Base-by-base conservation (phyloP, 164 flowering plant genomes). In the Aristolochia contorta region DNA sequence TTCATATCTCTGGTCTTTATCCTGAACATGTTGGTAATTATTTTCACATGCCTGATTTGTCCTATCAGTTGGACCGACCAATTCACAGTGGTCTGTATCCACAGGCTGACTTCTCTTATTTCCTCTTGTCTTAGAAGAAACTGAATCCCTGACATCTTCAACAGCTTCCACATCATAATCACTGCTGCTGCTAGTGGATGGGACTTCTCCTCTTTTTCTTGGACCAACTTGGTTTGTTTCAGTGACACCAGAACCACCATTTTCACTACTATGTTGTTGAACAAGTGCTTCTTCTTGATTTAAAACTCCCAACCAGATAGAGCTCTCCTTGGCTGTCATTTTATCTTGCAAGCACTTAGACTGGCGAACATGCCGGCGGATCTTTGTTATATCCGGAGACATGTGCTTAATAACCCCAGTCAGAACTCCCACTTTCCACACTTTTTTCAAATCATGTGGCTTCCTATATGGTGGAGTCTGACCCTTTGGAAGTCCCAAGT, bases 341-440 rank as follows among this genome's bases (percentile, higher is more conserved):
- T 86, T 86, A 62, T 86, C 89, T 69, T 86, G 89, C 61, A 86
- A 72, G 70, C 93, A 84, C 63, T 84, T 89, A 10, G 96, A 89
- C 57, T 78, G 79, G 47, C 87, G 75, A 6, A 89, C 79, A 58
- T 80, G 86, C 70, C 77, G 80, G 71, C 82, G 82, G 46, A 89
- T 83, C 76, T 84, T 89, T 27, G 85, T 83, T 63, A 89, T 79
- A 77, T 89, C 80, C 41, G 96, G 96, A n/a, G 89, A 89, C 96
- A 89, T 86, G 54, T 89, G 96, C 76, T 83, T 89, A 59, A 89
- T 86, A 18, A 89, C 96, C 14, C 87, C 82, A 2, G 89, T 86
- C 47, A 89, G 67, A 2, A 77, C 80, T 43, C 78, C 69, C 20
- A 77, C 80, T 60, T 77, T 77, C 80, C 80, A 77, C 16, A 71